These are phyloP conservation scores for Amaranthus tricolor DNA, from an alignment of 179 eudicot species.

Conservation along the genomic window DNA sequence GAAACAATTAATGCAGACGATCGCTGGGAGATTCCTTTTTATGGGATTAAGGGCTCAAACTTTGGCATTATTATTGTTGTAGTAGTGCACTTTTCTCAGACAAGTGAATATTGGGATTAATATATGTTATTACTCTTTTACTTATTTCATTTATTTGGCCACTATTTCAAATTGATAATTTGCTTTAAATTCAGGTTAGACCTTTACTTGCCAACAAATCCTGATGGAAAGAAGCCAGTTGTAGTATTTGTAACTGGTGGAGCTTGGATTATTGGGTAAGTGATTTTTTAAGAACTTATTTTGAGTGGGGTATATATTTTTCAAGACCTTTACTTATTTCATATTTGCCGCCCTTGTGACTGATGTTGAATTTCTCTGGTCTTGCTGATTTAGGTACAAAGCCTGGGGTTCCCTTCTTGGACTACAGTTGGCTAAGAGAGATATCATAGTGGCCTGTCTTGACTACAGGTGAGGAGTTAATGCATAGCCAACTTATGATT, in stretches of 20 bases:
- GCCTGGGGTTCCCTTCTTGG: conserved; percentile 99
- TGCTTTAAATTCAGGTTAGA: conserved; percentile 61
- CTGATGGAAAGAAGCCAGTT: conserved; percentile 75
- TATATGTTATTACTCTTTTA: conserved; percentile 5
- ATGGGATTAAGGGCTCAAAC: too few relatives aligned
- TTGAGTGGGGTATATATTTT: neutral
- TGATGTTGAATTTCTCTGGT: conserved; percentile 3
- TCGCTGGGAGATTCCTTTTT: too few relatives aligned
- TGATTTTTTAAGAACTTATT: conserved; percentile 6
- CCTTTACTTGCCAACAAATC: conserved; percentile 68
- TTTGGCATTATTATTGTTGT: neutral
- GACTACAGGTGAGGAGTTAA: conserved; percentile 75
- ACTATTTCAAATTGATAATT: neutral
- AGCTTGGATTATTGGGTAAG: conserved; percentile 99
- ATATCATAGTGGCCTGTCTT: conserved; percentile 91
- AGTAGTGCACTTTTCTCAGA: neutral
- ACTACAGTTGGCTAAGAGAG: conserved; percentile 78
- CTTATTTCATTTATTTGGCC: neutral
- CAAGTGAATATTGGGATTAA: neutral
- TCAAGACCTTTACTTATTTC: neutral
- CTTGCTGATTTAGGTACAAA: conserved; percentile 64
- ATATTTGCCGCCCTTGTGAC: neutral
- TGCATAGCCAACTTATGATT: neutral
- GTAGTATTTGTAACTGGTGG: conserved; percentile 97
- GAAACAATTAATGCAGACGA: too few relatives aligned